Percentiles rank a stretch among this genome's conserved stretches.
Evolutionary conservation across 768 basidiomycete genomes (phyloP).

Genomic region (Galerina marginata): DNA sequence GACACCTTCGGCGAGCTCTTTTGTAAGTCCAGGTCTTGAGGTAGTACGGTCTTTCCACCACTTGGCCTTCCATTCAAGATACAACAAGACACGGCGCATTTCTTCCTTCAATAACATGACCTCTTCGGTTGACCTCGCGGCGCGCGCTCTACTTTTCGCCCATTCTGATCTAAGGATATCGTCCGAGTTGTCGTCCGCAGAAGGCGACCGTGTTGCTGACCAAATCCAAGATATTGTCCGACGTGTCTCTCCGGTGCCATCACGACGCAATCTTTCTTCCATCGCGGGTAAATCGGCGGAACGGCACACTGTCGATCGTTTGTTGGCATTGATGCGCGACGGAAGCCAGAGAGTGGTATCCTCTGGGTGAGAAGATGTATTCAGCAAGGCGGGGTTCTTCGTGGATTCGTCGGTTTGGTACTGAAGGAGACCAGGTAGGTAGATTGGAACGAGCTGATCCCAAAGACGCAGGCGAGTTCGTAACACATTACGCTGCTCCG

Average conservation of each 20-base stretch:
- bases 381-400: background rate
- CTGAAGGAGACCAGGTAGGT: conserved; percentile 17
- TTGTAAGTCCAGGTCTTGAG: background rate
- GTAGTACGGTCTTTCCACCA: conserved; percentile 6
- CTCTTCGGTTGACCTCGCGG: conserved; percentile 16
- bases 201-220: background rate
- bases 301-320: background rate
- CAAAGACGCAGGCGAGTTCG: conserved; percentile 9
- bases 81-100: conserved; percentile 12
- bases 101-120: conserved; percentile 17
- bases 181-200: background rate
- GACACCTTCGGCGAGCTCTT: conserved; percentile 8
- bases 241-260: background rate
- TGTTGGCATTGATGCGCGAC: conserved; percentile 1
- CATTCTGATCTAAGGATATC: conserved; percentile 8
- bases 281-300: background rate
- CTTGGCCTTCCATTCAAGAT: conserved; percentile 9
- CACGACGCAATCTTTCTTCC: conserved; percentile 6
- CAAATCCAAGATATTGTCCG: background rate
- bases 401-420: background rate
- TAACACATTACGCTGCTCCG: background rate
- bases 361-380: background rate
- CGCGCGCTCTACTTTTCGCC: conserved; percentile 17
- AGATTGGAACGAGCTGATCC: conserved; percentile 15
- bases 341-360: conserved; percentile 12